Percentiles rank a stretch among this genome's conserved stretches.
phyloP scores from a whole-genome alignment of 495 filamentous ascomycete genomes.

The Penicillium diatomitis region DNA sequence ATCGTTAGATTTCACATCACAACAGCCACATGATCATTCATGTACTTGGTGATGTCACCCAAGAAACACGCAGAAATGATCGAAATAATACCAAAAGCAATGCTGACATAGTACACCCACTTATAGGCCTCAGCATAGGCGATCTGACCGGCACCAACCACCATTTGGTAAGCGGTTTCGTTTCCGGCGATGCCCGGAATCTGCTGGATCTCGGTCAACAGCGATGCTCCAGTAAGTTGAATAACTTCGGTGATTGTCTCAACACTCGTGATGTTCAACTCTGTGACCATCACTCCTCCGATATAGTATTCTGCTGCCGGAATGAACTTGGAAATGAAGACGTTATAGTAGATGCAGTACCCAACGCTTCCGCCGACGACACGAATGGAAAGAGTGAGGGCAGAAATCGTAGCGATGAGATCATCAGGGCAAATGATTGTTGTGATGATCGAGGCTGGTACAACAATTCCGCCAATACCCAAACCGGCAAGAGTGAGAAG shows the following conservation, averaged over 20 bases:
- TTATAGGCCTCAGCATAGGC: slow-evolving; percentile 57
- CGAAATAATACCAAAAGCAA: slow-evolving; percentile 56
- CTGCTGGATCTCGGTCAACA: slow-evolving; percentile 41
- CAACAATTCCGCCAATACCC: slow-evolving; percentile 66
- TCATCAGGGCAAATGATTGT: slow-evolving; percentile 68
- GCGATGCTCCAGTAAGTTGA: slow-evolving; percentile 44
- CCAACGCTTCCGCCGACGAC: slow-evolving; percentile 64
- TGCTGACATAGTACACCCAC: slow-evolving; percentile 58
- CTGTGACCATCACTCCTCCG: slow-evolving; percentile 40
- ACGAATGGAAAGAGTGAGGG: slow-evolving; percentile 64
- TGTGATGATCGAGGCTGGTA: slow-evolving; percentile 61
- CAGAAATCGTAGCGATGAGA: slow-evolving; percentile 63
- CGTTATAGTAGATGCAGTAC: slow-evolving; percentile 68
- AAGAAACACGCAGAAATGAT: slow-evolving; percentile 55
- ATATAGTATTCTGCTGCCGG: slow-evolving; percentile 43
- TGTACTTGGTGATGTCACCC: slow-evolving; percentile 54
- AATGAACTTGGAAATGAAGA: slow-evolving; percentile 58
- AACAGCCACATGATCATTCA: slow-evolving; percentile 62
- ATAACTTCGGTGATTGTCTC: slow-evolving; percentile 39
- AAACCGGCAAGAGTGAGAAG: slow-evolving; percentile 56
- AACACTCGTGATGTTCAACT: slow-evolving; percentile 45
- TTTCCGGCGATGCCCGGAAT: slow-evolving; percentile 51
- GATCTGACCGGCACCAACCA: slow-evolving; percentile 53
- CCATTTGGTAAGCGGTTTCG: slow-evolving; percentile 42
- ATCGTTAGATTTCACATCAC: slow-evolving; percentile 34